Evolutionary conservation across 345 rosid genomes (phyloP).

Genomic region (Lepidium sativum): DNA sequence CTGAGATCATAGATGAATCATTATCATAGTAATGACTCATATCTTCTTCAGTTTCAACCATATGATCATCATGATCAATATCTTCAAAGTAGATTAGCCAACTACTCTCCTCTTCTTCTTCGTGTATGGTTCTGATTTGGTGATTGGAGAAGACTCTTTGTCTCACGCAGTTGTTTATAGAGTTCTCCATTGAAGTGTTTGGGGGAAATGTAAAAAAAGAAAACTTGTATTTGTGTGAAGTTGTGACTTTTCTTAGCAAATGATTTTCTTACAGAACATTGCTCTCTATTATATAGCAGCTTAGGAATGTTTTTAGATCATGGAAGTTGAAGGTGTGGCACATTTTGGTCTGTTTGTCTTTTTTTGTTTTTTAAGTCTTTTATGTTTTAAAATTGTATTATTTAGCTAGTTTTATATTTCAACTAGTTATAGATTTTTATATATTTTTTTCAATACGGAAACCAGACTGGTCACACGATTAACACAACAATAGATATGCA

Average conservation of each 20-base stretch:
- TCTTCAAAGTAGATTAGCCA: constrained; percentile 26
- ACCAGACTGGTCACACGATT: background rate
- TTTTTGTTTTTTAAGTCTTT: background rate
- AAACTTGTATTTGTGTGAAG: background rate
- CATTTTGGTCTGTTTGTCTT: constrained; percentile 21
- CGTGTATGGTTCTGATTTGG: constrained; percentile 9
- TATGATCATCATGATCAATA: constrained; percentile 17
- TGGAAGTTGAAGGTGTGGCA: constrained; percentile 29
- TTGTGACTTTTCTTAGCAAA: constrained; percentile 12
- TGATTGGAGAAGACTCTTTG: constrained; percentile 19
- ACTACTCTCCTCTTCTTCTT: constrained; percentile 24
- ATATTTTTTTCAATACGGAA: background rate
- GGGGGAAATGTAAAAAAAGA: constrained; percentile 3
- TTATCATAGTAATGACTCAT: constrained; percentile 3
- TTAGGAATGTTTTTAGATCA: constrained; percentile 3
- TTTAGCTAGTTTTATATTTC: background rate
- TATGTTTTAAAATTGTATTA: background rate
- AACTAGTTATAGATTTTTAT: constrained; percentile 4
- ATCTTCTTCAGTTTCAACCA: background rate
- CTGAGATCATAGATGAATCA: constrained; percentile 26
- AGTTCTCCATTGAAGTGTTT: constrained; percentile 30
- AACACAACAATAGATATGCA: background rate
- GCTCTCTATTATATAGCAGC: constrained; percentile 3
- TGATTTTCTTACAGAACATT: background rate
- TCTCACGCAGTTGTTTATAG: constrained; percentile 6